phyloP scores from a whole-genome alignment of 805 yeast species.

The Novakomyces olei region DNA sequence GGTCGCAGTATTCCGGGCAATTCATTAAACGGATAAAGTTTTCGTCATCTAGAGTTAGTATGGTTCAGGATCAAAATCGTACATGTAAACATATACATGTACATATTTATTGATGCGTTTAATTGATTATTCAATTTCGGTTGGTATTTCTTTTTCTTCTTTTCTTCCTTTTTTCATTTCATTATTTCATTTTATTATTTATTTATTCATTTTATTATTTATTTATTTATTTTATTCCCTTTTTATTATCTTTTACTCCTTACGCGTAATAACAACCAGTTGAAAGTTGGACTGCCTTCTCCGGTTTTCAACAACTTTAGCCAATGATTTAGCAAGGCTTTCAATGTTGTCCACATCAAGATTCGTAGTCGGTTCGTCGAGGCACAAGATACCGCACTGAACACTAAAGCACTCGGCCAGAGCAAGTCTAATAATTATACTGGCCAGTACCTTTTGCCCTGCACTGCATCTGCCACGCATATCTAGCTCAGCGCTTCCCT shows the following conservation, averaged over 20 bases:
- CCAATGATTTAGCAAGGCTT: constrained; percentile 61
- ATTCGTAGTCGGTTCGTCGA: constrained; percentile 96
- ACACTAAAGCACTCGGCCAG: constrained; percentile 88
- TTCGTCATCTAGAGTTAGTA: too few species aligned
- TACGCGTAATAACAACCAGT: constrained; percentile 84
- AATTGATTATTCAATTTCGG: too few species aligned
- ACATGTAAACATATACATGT: too few species aligned
- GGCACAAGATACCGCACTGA: constrained; percentile 84
- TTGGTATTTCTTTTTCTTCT: too few species aligned
- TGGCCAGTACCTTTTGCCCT: constrained; percentile 87
- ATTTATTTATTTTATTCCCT: too few species aligned
- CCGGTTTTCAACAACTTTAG: constrained; percentile 52
- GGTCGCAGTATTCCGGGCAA: constrained; percentile 68
- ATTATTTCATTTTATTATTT: too few species aligned
- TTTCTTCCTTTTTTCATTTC: too few species aligned
- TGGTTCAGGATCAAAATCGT: too few species aligned
- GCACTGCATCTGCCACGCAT: constrained; percentile 98
- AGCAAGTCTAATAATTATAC: constrained; percentile 75
- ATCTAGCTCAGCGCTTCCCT: constrained; percentile 75
- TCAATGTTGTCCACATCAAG: constrained; percentile 75
- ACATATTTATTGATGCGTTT: too few species aligned
- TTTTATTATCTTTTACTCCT: too few species aligned
- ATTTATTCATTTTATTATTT: too few species aligned
- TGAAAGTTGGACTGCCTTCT: constrained; percentile 72
- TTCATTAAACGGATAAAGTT: constrained; percentile 66